Evolutionary conservation across 257 asterid species (phyloP).

Genomic region (Avicennia marina): DNA sequence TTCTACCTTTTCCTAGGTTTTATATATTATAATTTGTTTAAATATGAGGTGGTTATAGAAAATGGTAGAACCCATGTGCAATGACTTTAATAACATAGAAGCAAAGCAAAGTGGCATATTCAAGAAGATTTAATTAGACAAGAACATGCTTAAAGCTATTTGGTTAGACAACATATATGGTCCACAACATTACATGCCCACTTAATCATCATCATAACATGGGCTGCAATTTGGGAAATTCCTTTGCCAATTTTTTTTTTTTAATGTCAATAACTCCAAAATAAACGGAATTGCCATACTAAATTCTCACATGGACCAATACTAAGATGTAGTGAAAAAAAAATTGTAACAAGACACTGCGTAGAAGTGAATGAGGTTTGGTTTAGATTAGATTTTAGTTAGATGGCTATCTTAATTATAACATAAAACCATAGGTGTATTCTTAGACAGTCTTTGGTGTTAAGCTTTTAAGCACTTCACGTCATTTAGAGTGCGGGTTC

Average conservation of each 20-base stretch:
- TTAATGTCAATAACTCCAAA: no score
- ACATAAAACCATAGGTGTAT: no score
- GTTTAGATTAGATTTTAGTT: no score
- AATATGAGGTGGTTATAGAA: constrained; percentile 18
- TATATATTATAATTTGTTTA: not conserved
- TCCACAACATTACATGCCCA: constrained; percentile 12
- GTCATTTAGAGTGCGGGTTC: no score
- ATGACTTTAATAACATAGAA: constrained; percentile 3
- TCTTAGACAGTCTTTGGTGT: no score
- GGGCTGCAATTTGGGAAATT: constrained; percentile 10
- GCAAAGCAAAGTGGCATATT: not conserved
- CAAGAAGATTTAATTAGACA: constrained; percentile 1
- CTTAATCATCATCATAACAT: constrained; percentile 13
- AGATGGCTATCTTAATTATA: no score
- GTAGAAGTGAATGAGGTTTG: no score
- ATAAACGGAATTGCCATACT: no score
- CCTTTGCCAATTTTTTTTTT: constrained; percentile 9
- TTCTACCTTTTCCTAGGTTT: not conserved
- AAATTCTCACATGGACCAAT: no score
- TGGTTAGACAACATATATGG: constrained; percentile 10
- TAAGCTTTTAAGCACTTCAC: no score
- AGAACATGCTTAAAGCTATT: constrained; percentile 2
- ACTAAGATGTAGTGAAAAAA: not conserved
- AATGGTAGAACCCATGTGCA: constrained; percentile 23
- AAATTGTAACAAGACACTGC: no score